phyloP scores from a whole-genome alignment of 352 stramenopile genomes.

The Globisporangium polare region DNA sequence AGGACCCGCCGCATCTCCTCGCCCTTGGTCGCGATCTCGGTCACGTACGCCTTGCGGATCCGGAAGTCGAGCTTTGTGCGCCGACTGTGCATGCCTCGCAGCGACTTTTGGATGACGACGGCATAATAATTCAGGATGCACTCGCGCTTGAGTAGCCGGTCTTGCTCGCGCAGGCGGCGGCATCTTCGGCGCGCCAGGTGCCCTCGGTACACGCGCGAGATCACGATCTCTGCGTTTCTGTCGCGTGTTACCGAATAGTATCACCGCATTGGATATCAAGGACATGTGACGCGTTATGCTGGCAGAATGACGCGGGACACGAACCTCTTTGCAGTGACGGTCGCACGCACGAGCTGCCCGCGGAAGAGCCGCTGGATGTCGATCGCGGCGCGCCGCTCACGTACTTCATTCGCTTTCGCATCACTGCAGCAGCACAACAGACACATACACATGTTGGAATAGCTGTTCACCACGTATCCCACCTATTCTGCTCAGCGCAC shows the following conservation, averaged over 20 bases:
- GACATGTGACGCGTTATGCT: too few species aligned
- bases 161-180: slow-evolving; percentile 16
- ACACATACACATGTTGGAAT: neutral
- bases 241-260: too few species aligned
- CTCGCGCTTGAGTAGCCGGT: slow-evolving; percentile 19
- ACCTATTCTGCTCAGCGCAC: neutral
- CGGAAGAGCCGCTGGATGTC: slow-evolving; percentile 64
- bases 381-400: slow-evolving; percentile 35
- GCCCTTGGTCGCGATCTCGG: slow-evolving; percentile 43
- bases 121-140: slow-evolving; percentile 46
- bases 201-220: slow-evolving; percentile 54
- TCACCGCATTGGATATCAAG: too few species aligned
- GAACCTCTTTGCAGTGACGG: slow-evolving; percentile 33
- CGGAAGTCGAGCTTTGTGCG: slow-evolving; percentile 49
- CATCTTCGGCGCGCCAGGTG: slow-evolving; percentile 42
- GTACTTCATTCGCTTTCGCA: slow-evolving; percentile 32
- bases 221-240: slow-evolving; percentile 48
- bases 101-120: slow-evolving; percentile 49
- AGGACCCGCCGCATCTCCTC: slow-evolving; percentile 46
- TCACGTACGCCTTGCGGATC: slow-evolving; percentile 54
- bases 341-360: slow-evolving; percentile 46
- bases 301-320: too few species aligned
- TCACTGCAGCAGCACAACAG: slow-evolving; percentile 26
- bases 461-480: neutral
- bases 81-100: slow-evolving; percentile 44